These are phyloP conservation scores for Pueraria montana DNA, from an alignment of 306 rosid genomes.

Conservation along the genomic window DNA sequence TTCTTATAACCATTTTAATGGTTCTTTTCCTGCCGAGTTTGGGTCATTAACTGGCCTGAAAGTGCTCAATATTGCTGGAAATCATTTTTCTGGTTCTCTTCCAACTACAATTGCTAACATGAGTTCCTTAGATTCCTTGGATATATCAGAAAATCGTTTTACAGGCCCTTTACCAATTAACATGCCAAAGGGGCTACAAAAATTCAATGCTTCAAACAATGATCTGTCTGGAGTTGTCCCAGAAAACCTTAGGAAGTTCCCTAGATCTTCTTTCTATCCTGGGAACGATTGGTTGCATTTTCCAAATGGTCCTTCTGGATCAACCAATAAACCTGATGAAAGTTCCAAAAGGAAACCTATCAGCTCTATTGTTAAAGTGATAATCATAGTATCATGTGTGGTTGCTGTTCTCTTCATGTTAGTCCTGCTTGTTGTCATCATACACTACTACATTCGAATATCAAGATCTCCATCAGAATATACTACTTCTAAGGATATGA, in stretches of 20 bases:
- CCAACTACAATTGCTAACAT: conserved; percentile 68
- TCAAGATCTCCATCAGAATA: conserved; percentile 59
- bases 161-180: conserved; percentile 76
- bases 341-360: conserved; percentile 58
- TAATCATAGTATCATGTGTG: conserved; percentile 74
- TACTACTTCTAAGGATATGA: conserved; percentile 48
- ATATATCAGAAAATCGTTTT: conserved; percentile 75
- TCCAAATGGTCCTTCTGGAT: conserved; percentile 61
- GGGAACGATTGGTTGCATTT: conserved; percentile 62
- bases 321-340: conserved; percentile 44
- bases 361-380: conserved; percentile 65
- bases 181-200: conserved; percentile 57
- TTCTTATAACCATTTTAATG: conserved; percentile 70
- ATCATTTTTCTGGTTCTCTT: conserved; percentile 80
- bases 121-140: conserved; percentile 60
- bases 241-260: conserved; percentile 68
- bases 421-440: conserved; percentile 66
- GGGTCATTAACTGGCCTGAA: conserved; percentile 62
- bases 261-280: conserved; percentile 74
- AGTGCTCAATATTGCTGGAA: conserved; percentile 72
- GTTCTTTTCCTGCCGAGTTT: conserved; percentile 73
- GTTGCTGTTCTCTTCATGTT: conserved; percentile 60
- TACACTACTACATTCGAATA: conserved; percentile 66
- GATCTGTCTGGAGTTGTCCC: conserved; percentile 80
- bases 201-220: conserved; percentile 76